Evolutionary conservation across 768 basidiomycete genomes (phyloP), one percentile per base, ranked within the genome.

Genomic region (Boletus fagicola): DNA sequence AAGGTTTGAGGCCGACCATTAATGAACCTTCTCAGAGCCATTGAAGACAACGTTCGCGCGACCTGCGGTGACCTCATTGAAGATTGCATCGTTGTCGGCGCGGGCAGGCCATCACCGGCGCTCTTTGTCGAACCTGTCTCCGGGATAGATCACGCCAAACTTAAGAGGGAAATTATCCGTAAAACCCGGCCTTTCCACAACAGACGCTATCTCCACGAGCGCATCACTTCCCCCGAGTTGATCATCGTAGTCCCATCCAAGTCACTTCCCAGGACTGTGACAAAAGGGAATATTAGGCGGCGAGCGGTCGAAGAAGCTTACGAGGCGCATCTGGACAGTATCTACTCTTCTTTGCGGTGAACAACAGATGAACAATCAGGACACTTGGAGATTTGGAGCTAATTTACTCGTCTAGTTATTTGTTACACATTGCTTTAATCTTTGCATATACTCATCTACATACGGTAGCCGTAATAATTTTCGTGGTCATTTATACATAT

Each of bases 261-360:
- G n/a, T 81, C 86, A 2, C 79, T 92, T 43, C 90, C 90, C 39
- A 78, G 90, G 61, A 92, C 90, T 0, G 84, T 83, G 20, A 90
- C 90, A 13, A 92, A 92, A 74, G 89, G 90, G 30, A 92, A 91
- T 65, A 86, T 92, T 61, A 84, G 90, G 49, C 81, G 90, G 45
- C 82, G 78, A 62, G 88, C 87, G 13, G 87, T 90, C 22, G 90
- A 92, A 72, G 86, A 87, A 60, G 63, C 75, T 26, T 88, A 81
- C 75, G 77, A 77, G 64, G 62, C 66, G 26, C 74, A 80, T 54
- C 78, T 92, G 24, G 87, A 91, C 70, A 66, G 68, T 36, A 78
- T 89, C 38, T 90, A 84, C 62, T 69, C 70, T 56, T 61, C 63
- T 52, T 52, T 71, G 53, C 53, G 40, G 28, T 64, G 57, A 65